These are phyloP conservation scores for Phialocephala subalpina DNA, from an alignment of 2,329 filamentous ascomycete species.

Conservation along the genomic window DNA sequence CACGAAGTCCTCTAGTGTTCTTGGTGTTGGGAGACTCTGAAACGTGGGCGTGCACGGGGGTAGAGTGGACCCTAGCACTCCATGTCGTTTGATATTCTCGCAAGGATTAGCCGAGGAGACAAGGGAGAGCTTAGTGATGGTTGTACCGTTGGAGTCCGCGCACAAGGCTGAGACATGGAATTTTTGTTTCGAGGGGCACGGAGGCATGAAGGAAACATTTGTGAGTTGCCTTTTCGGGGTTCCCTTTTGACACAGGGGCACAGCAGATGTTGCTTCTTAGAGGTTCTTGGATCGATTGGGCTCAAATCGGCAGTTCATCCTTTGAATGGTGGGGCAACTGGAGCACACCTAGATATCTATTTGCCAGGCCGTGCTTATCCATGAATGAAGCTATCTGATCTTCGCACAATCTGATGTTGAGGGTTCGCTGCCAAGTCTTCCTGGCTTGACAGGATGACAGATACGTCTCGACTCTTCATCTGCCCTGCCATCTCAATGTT, in stretches of 20 bases:
- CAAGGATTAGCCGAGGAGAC: background rate
- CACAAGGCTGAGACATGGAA: slow-evolving; percentile 9
- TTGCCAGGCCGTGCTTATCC: background rate
- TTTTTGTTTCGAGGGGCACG: slow-evolving; percentile 9
- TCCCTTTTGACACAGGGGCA: background rate
- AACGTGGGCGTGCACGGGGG: slow-evolving; percentile 8
- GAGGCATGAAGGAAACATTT: slow-evolving; percentile 5
- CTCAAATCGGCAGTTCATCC: no score
- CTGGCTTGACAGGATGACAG: background rate
- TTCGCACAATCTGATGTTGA: background rate
- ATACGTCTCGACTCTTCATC: background rate
- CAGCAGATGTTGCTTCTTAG: slow-evolving; percentile 4
- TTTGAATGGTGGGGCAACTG: background rate
- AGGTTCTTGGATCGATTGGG: background rate
- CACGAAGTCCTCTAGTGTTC: background rate
- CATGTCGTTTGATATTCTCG: background rate
- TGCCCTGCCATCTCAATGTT: background rate
- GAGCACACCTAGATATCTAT: background rate
- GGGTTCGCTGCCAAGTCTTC: background rate
- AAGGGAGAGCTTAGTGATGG: background rate
- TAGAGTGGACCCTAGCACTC: background rate
- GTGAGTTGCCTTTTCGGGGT: background rate
- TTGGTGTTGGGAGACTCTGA: background rate
- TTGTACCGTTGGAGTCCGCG: background rate
- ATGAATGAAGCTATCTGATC: background rate